Evolutionary conservation across 805 yeast genomes (phyloP), one percentile per base, ranked within the genome.

Genomic region (Kazachstania psychrophila): DNA sequence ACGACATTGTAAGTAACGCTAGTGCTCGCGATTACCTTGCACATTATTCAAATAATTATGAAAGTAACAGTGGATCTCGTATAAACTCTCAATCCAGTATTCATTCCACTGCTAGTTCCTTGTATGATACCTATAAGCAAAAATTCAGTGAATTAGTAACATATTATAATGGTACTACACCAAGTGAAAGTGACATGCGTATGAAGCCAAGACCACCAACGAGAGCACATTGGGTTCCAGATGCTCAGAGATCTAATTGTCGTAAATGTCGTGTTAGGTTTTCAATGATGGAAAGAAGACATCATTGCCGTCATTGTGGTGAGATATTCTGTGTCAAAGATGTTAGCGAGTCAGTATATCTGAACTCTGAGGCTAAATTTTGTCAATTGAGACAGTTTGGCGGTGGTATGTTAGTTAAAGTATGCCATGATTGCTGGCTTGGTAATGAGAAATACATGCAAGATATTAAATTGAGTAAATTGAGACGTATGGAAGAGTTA

Each of bases 221-320:
- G 0, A 63, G 75, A 33, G 64, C 61, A 7, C 89, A 81, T 51
- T 82, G 92, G 92, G 66, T 78, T 36, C 75, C 84, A 18, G 95
- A 89, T 58, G 70, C 70, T 31, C 55, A 73, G 15, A 73, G 82
- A 25, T 58, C 66, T 33, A 67, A 71, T 34, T 89, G 97, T 57
- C 69, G 73, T 11, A 68, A 70, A 18, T 89, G 97, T 61, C 64
- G 69, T 35, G 73, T 70, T 49, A 54, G 66, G 13, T 88, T 89
- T 62, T 79, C 87, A 25, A 77, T 78, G 48, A 80, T 77, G 65
- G 95, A 72, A 56, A 72, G 88, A 48, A 70, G 78, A 44, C 94
- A 83, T 53, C 94, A 83, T 62, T 83, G 94, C 55, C 72, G 94
- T 37, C 78, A 79, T 54, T 83, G 94, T 58, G 94, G 94, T 25